phyloP scores from a whole-genome alignment of 306 rosid species.

The Castanea mollissima region DNA sequence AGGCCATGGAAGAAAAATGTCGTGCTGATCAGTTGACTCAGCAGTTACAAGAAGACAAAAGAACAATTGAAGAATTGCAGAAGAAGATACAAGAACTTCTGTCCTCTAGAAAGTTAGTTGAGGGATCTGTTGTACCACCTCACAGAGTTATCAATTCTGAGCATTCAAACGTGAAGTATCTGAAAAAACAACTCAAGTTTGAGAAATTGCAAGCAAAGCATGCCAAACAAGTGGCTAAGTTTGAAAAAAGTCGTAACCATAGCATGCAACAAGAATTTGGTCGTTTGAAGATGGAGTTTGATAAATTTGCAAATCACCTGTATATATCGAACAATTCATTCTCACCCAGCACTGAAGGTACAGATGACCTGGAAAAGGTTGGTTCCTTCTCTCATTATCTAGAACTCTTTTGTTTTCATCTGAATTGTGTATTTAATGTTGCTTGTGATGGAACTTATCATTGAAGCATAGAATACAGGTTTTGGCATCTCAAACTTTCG shows the following conservation, averaged over 20 bases:
- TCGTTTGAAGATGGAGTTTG: slow-evolving; percentile 52
- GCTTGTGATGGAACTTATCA: slow-evolving; percentile 6
- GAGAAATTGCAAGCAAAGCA: slow-evolving; percentile 59
- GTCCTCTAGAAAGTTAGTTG: slow-evolving; percentile 40
- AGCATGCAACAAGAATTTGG: slow-evolving; percentile 53
- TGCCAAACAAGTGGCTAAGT: slow-evolving; percentile 48
- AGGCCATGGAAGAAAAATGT: slow-evolving; percentile 49
- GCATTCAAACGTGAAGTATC: slow-evolving; percentile 41
- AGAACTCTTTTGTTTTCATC: background rate
- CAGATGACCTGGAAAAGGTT: slow-evolving; percentile 55
- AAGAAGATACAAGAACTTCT: slow-evolving; percentile 39
- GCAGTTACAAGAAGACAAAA: slow-evolving; percentile 52
- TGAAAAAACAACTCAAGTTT: slow-evolving; percentile 58
- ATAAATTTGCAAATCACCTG: slow-evolving; percentile 55
- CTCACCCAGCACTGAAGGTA: slow-evolving; percentile 40
- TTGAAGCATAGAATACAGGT: background rate
- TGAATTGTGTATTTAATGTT: background rate
- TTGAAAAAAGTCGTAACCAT: slow-evolving; percentile 52
- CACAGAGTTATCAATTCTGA: slow-evolving; percentile 33
- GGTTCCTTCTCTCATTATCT: slow-evolving; percentile 28
- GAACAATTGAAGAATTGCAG: slow-evolving; percentile 47
- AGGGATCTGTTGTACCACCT: slow-evolving; percentile 33
- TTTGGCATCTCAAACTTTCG: slow-evolving; percentile 7
- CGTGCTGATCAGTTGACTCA: slow-evolving; percentile 50
- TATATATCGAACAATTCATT: slow-evolving; percentile 48